Evolutionary conservation across 345 rosid genomes (phyloP).

Genomic region (Laguncularia racemosa): DNA sequence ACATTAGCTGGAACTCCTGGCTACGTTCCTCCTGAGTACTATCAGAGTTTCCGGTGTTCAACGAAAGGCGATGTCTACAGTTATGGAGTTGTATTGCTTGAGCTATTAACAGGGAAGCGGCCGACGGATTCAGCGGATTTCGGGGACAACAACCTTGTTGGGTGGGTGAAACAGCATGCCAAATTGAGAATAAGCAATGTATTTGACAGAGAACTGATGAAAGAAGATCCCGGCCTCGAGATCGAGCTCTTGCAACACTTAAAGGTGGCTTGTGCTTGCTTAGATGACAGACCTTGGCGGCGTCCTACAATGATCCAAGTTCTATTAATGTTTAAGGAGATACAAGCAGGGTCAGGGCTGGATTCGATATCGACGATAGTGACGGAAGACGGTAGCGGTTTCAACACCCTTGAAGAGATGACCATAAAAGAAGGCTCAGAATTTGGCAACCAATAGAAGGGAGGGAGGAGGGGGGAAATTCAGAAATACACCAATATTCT

Average conservation of each 20-base stretch:
- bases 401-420: slow-evolving; percentile 61
- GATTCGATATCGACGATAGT: slow-evolving; percentile 69
- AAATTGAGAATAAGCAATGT: slow-evolving; percentile 65
- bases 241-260: slow-evolving; percentile 73
- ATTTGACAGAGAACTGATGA: slow-evolving; percentile 65
- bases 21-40: slow-evolving; percentile 95
- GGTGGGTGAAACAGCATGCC: slow-evolving; percentile 96
- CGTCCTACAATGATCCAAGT: slow-evolving; percentile 85
- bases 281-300: slow-evolving; percentile 63
- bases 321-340: slow-evolving; percentile 69
- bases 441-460: slow-evolving; percentile 26
- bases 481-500: slow-evolving; percentile 2
- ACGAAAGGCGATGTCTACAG: slow-evolving; percentile 93
- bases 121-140: slow-evolving; percentile 95
- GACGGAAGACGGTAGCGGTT: slow-evolving; percentile 61
- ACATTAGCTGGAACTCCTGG: slow-evolving; percentile 98
- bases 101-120: slow-evolving; percentile 78
- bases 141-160: slow-evolving; percentile 94
- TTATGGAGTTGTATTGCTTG: slow-evolving; percentile 85
- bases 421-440: slow-evolving; percentile 77
- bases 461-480: slow-evolving; percentile 16
- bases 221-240: slow-evolving; percentile 64
- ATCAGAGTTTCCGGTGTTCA: slow-evolving; percentile 88
- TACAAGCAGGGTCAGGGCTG: slow-evolving; percentile 68
- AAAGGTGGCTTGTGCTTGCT: slow-evolving; percentile 67